phyloP scores from a whole-genome alignment of 1,284 basidiomycete genomes.

The Tylopilus sp. region DNA sequence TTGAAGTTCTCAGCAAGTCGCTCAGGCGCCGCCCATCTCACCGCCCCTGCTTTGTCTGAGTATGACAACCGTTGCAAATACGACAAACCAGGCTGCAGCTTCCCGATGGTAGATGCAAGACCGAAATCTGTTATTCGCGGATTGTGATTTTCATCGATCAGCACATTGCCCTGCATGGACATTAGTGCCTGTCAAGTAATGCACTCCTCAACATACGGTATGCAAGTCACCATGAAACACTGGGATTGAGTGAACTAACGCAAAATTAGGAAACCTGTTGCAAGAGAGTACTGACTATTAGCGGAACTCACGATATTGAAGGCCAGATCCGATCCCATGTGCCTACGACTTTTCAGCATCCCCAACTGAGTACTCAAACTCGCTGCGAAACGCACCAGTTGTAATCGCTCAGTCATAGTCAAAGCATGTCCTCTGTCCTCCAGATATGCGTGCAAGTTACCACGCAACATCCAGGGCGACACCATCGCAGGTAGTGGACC shows the following conservation, averaged over 20 bases:
- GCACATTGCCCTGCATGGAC: slow-evolving; percentile 16
- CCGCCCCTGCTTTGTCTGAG: slow-evolving; percentile 11
- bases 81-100: slow-evolving; percentile 10
- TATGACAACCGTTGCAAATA: slow-evolving; percentile 16
- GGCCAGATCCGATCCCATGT: slow-evolving; percentile 4
- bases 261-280: slow-evolving; percentile 1
- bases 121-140: slow-evolving; percentile 21
- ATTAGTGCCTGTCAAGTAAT: neutral
- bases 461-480: slow-evolving; percentile 9
- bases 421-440: neutral
- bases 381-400: neutral
- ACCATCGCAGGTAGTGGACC: neutral
- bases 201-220: too few relatives aligned
- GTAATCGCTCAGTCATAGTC: neutral
- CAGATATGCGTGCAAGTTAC: slow-evolving; percentile 12
- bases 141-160: slow-evolving; percentile 15
- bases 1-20: neutral
- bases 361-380: too few relatives aligned
- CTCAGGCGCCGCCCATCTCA: slow-evolving; percentile 1
- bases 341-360: neutral
- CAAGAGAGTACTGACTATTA: too few relatives aligned
- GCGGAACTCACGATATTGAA: slow-evolving; percentile 18
- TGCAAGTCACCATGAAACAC: slow-evolving; percentile 13
- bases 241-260: slow-evolving; percentile 18
- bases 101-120: neutral